Base-by-base conservation (phyloP, 1,139 yeast species). In the Suhomyces anneliseae region DNA sequence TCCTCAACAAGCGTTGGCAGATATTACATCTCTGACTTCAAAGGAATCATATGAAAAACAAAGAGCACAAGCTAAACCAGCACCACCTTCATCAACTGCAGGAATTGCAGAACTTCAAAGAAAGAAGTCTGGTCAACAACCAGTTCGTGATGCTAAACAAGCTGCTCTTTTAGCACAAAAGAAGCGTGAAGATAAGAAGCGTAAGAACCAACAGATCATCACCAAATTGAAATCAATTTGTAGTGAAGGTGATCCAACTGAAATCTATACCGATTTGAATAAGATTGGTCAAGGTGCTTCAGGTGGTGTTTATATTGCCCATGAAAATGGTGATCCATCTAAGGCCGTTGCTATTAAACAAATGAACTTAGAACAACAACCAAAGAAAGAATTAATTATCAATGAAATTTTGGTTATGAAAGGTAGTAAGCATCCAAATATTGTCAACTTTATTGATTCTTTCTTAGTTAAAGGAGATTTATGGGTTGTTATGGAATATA, bases 201-300 rank as follows among this genome's bases (percentile, higher is more conserved):
- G 81, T 50, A 77, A 79, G 59, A 88, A 84, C 60, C 83, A 77
- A 52, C 89, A 86, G 57, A 82, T 89, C 27, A 78, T 89, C 51
- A 78, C 81, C 46, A 87, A 83, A 58, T 73, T 93, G 45, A 78
- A 81, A 48, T 81, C 84, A 38, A 92, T 93, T 42, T 93, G 98
- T 61, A 79, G 90, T 2, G 84, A 82, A 36, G 95, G 93, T 3
- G 95, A 95, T 66, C 99, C 99, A n/a, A 82, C 84, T 34, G 74
- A 74, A 46, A 66, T 80, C 43, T 95, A 89, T 65, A 73, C 76
- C 41, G 85, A 84, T 60, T 72, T 92, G 51, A 74, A 78, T 15
- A 92, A 93, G 70, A 87, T 93, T 61, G 99, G 99, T 6, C 98
- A 93, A 70, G 99, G 99, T 61, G 99, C 99, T 0, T 85, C 95